These are phyloP conservation scores for Aspergillus luchuensis DNA, from an alignment of 2,329 filamentous ascomycete genomes.

Conservation along the genomic window DNA sequence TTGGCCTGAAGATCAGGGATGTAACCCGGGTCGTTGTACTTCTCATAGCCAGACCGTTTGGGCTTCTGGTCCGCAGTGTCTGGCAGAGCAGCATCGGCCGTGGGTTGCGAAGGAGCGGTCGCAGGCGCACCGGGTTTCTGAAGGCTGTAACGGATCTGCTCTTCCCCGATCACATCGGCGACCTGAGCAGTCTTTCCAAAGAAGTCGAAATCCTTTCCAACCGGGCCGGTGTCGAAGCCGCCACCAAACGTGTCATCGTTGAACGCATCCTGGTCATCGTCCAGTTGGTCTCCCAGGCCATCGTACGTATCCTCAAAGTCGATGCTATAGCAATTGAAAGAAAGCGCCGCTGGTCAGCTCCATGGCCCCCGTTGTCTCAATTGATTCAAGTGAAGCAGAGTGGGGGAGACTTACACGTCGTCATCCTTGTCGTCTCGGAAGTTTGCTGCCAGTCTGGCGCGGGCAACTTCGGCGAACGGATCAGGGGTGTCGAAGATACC, in stretches of 20 bases:
- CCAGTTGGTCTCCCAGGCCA: constrained; percentile 83
- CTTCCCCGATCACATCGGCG: constrained; percentile 81
- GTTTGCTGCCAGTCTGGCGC: constrained; percentile 48
- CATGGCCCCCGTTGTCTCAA: neutral
- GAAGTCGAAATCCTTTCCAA: constrained; percentile 96
- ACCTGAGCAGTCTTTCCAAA: constrained; percentile 90
- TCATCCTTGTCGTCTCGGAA: constrained; percentile 61
- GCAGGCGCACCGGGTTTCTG: constrained; percentile 61
- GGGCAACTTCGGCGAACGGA: constrained; percentile 81
- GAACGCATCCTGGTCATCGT: constrained; percentile 90
- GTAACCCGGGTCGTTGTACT: constrained; percentile 80
- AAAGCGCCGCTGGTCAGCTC: constrained; percentile 4
- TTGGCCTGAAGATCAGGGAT: constrained; percentile 91
- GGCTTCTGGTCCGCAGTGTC: constrained; percentile 53
- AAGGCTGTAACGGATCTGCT: constrained; percentile 80
- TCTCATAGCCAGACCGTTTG: constrained; percentile 82
- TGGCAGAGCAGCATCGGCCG: constrained; percentile 49
- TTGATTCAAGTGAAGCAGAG: neutral
- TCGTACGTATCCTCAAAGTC: constrained; percentile 99
- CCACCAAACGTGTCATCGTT: constrained; percentile 93
- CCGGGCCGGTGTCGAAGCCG: constrained; percentile 50
- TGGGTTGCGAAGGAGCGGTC: constrained; percentile 31
- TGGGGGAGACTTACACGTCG: constrained; percentile 56
- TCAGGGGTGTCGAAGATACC: constrained; percentile 78
- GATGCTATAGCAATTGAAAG: constrained; percentile 50